Conservation (phyloP, 306 rosid genomes). For the Potentilla sterilis region DNA sequence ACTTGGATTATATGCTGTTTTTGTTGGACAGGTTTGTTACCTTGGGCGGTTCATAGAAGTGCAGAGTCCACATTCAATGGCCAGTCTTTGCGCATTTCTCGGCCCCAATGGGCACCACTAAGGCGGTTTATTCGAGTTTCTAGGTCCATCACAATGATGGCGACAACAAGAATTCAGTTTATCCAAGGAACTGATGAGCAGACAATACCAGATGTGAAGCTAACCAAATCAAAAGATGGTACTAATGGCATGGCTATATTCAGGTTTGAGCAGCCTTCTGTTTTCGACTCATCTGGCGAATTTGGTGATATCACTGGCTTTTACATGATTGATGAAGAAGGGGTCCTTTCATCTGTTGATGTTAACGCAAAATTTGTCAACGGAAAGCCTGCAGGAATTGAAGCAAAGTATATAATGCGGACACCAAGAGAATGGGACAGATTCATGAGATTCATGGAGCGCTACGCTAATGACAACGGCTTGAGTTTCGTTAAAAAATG, state of each 20-base stretch:
- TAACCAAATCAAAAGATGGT: slow-evolving; percentile 91
- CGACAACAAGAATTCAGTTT: slow-evolving; percentile 74
- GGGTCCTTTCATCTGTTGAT: slow-evolving; percentile 87
- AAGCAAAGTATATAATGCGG: slow-evolving; percentile 91
- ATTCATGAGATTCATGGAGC: slow-evolving; percentile 99
- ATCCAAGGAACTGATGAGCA: slow-evolving; percentile 97
- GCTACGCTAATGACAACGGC: slow-evolving; percentile 80
- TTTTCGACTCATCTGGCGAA: slow-evolving; percentile 91
- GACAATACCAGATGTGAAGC: slow-evolving; percentile 87
- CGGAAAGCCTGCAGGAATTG: slow-evolving; percentile 87
- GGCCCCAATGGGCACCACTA: slow-evolving; percentile 32
- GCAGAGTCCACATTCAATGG: slow-evolving; percentile 65
- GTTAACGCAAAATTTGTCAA: slow-evolving; percentile 90
- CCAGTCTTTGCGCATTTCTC: slow-evolving; percentile 41
- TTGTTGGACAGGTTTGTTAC: slow-evolving; percentile 39
- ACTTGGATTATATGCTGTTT: slow-evolving; percentile 4
- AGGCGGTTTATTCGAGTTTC: slow-evolving; percentile 21
- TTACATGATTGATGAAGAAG: slow-evolving; percentile 98
- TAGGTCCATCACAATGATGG: slow-evolving; percentile 52
- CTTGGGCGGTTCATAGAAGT: slow-evolving; percentile 44
- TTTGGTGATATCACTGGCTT: slow-evolving; percentile 96
- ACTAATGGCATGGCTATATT: slow-evolving; percentile 93
- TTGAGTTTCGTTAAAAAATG: slow-evolving; percentile 77
- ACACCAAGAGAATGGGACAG: slow-evolving; percentile 89
- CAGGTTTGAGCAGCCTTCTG: slow-evolving; percentile 89